Base-by-base conservation (phyloP, 108 stramenopile species). In the Licmophora abbreviata region DNA sequence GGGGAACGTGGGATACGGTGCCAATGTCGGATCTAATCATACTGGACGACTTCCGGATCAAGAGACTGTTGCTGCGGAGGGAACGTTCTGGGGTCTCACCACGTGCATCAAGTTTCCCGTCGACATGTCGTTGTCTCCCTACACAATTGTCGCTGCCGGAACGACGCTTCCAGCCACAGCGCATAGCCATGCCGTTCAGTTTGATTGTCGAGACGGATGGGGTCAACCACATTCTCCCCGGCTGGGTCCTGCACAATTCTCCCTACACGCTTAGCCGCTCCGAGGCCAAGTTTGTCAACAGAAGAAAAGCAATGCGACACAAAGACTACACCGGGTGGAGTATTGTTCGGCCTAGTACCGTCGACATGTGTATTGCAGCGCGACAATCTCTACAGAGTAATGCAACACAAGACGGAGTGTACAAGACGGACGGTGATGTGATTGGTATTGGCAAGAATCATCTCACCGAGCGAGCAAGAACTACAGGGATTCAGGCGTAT, bases 1-100 rank as follows among this genome's bases (percentile, higher is more conserved):
- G 36, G 95, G 95, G 12, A 95, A 98, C 66, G 88, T 98, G 1
- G 94, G 85, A 4, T 98, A 96, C 55, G 97, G 97, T 8, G 75
- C 77, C 41, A 95, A 95, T 55, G 87, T 95, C 10, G 97, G 97
- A 8, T 79, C 80, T 21, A 98, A 98, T 64, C 97, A 98, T 61
- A 98, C 97, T 1, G 94, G 92, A 6, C 66, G 95, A 4, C 56
- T 90, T 10, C 88, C 95, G 2, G 97, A 98, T 71, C 94, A 95
- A 59, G 94, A 96, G 69, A 61, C 69, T 15, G 54, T 76, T 54
- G 65, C 77, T 1, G 97, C 95, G 0, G 97, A 98, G 58, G 97
- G 97, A 3, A 68, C 85, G 22, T 98, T 87, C 69, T 95, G 79
- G 84, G 97, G 97, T 4, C 67, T 98, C 54, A 67, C 71, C 18